phyloP scores from a whole-genome alignment of 352 stramenopile genomes.

The Globisporangium cystogenes region DNA sequence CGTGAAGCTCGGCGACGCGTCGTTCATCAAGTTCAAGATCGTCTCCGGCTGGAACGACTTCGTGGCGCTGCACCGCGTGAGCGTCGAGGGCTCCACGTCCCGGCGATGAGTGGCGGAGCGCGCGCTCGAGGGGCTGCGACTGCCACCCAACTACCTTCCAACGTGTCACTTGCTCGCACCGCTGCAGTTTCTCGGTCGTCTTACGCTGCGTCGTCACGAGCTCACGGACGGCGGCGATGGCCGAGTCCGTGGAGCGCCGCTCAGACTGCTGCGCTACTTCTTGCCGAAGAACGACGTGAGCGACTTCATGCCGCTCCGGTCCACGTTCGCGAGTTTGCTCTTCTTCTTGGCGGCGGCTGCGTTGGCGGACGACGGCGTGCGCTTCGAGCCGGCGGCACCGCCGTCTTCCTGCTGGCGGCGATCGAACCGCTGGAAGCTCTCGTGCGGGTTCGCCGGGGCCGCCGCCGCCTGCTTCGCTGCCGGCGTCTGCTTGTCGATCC shows the following conservation, averaged over 20 bases:
- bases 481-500: constrained; percentile 21
- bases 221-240: background rate
- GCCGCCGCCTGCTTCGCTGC: constrained; percentile 9
- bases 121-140: too few species aligned
- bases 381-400: constrained; percentile 23
- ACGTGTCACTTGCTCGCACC: too few species aligned
- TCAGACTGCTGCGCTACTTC: constrained; percentile 27
- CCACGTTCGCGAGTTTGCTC: constrained; percentile 73
- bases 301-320: constrained; percentile 79
- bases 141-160: too few species aligned
- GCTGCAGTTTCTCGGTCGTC: too few species aligned
- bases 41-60: constrained; percentile 82
- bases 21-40: constrained; percentile 84
- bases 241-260: background rate
- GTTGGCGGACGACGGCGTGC: constrained; percentile 21
- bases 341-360: constrained; percentile 58
- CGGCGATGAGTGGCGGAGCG: constrained; percentile 6
- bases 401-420: constrained; percentile 23
- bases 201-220: background rate
- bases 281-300: constrained; percentile 81
- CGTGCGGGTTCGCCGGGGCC: constrained; percentile 7
- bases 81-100: constrained; percentile 71
- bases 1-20: constrained; percentile 63
- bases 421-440: constrained; percentile 20
- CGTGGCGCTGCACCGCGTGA: constrained; percentile 66